A percentile compares a stretch with the other conserved stretches of the same genome.
Evolutionary conservation across 2,329 filamentous ascomycete genomes (phyloP).

Genomic region (Penicillium sp.): DNA sequence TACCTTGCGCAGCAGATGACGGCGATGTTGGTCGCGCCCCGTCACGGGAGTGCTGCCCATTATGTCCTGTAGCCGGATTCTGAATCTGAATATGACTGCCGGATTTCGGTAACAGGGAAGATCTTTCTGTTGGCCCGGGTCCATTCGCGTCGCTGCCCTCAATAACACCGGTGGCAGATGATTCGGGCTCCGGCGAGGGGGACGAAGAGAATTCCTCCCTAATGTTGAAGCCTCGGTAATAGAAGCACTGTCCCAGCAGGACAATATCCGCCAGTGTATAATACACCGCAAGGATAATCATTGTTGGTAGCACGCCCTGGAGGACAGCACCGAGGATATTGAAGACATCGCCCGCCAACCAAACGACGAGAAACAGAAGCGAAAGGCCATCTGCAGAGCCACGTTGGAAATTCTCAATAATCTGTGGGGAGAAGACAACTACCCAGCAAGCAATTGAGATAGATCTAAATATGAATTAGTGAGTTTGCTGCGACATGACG

Average conservation of each 20-base stretch:
- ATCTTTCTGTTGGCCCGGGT: slow-evolving; percentile 29
- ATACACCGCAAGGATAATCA: slow-evolving; percentile 92
- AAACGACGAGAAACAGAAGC: slow-evolving; percentile 87
- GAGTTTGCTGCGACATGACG: neutral
- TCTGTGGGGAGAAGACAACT: slow-evolving; percentile 95
- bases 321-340: slow-evolving; percentile 91
- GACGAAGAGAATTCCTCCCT: slow-evolving; percentile 30
- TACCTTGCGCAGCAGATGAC: slow-evolving; percentile 11
- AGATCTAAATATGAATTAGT: slow-evolving; percentile 55
- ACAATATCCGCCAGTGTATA: slow-evolving; percentile 92
- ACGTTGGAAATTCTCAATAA: slow-evolving; percentile 89
- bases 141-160: slow-evolving; percentile 21
- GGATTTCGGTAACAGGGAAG: slow-evolving; percentile 27
- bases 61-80: neutral
- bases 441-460: slow-evolving; percentile 98
- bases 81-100: slow-evolving; percentile 16
- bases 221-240: slow-evolving; percentile 76
- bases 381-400: slow-evolving; percentile 83
- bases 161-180: slow-evolving; percentile 9
- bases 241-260: slow-evolving; percentile 85
- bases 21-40: slow-evolving; percentile 7
- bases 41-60: slow-evolving; percentile 4
- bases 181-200: slow-evolving; percentile 11
- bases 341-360: slow-evolving; percentile 92
- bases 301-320: slow-evolving; percentile 89